A percentile compares a stretch with the other conserved stretches of the same genome.
Evolutionary conservation across 371 early-diverging fungal genomes (phyloP).

Genomic region (Catenaria anguillulae): DNA sequence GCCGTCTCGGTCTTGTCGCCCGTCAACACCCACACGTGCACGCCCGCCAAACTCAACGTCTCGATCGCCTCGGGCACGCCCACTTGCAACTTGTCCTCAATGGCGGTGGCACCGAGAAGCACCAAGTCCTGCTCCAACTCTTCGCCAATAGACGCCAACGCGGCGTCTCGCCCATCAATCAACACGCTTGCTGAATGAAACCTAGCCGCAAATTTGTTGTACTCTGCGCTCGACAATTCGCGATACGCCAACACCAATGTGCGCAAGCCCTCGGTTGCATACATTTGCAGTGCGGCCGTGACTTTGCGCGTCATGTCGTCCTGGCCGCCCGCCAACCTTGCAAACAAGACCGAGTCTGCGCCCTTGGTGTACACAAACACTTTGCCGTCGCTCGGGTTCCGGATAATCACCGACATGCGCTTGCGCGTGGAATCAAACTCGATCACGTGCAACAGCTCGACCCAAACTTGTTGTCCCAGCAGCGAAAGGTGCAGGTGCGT

Average conservation of each 20-base stretch:
- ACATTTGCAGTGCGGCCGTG: constrained; percentile 53
- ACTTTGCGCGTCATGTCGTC: constrained; percentile 36
- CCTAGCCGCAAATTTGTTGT: constrained; percentile 33
- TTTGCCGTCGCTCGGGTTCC: constrained; percentile 46
- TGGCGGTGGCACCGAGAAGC: constrained; percentile 75
- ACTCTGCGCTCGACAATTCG: constrained; percentile 51
- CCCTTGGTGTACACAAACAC: constrained; percentile 87
- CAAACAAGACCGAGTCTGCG: constrained; percentile 81
- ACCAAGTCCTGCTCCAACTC: constrained; percentile 53
- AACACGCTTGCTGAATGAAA: constrained; percentile 47
- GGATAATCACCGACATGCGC: constrained; percentile 67
- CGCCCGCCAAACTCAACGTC: constrained; percentile 58
- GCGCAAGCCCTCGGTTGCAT: constrained; percentile 76
- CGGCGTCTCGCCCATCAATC: constrained; percentile 53
- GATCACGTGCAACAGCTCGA: constrained; percentile 55
- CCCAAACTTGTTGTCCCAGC: neutral
- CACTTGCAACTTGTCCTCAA: constrained; percentile 84
- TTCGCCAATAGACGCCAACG: constrained; percentile 49
- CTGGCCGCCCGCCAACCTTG: constrained; percentile 31
- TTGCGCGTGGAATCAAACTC: constrained; percentile 77
- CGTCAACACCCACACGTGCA: constrained; percentile 87
- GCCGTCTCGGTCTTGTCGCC: constrained; percentile 86
- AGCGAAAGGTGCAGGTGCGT: constrained; percentile 35
- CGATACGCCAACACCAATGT: constrained; percentile 65
- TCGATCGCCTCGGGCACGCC: constrained; percentile 72